Base-by-base conservation (phyloP, 179 eudicot species). In the Carnegiea gigantea region DNA sequence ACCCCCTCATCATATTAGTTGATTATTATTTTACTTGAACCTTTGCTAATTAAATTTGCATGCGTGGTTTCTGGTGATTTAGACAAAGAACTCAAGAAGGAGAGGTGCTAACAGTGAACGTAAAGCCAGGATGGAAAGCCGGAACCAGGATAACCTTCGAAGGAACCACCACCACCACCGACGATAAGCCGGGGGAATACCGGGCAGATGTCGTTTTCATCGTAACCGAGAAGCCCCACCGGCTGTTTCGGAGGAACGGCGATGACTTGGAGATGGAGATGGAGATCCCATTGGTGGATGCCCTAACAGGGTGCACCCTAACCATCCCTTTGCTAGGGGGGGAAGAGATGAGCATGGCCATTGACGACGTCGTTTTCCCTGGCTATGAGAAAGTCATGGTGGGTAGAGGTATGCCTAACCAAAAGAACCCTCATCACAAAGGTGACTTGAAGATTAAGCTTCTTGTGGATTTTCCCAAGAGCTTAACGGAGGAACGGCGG, bases 51-150 rank as follows among this genome's bases (percentile, higher is more conserved):
- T 26, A 9, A 65, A 24, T 26, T 12, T 65, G 23, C 51, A 36
- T 21, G 28, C 44, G 0, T 40, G 44, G 1, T 68, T 43, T 76
- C 9, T 43, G n/a, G 60, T 73, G 46, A 24, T 71, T 30, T 77
- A 92, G 95, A 83, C 71, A 77, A 76, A 75, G 84, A 76, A 70
- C 26, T 43, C 68, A 88, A 60, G 86, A 88, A 75, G 89, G 87
- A 4, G 92, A 93, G 84, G 76, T 54, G 20, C 75, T 89, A 49
- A 86, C 86, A 1, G 90, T 93, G 49, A 90, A 89, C 71, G 87
- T 92, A 79, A 85, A 90, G 83, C 92, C 95, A 4, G 92, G 95
- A 75, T 91, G 95, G 97, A 90, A 46, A 38, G 81, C 87, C 67
- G 95, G 95, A 78, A 92, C 89, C 21, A 88, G 85, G 76, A 85